Percentiles rank a stretch among this genome's conserved stretches.
These are phyloP conservation scores for Karstenula rhodostoma DNA, from an alignment of 2,329 filamentous ascomycete genomes.

Conservation along the genomic window DNA sequence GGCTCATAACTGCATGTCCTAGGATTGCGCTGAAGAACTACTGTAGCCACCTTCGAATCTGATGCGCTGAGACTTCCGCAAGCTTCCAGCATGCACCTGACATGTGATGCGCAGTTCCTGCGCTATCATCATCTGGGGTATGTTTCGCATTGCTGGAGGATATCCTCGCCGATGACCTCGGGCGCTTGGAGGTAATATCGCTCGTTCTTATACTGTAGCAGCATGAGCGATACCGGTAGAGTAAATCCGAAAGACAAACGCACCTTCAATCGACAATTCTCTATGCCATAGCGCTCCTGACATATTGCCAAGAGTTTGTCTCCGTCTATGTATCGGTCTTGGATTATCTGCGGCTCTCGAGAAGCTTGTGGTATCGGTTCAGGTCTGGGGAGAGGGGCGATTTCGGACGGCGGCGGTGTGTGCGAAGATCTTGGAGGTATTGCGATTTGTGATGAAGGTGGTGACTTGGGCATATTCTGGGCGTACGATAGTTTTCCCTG, in stretches of 20 bases:
- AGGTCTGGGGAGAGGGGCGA: background rate
- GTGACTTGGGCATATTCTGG: background rate
- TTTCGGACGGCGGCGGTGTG: background rate
- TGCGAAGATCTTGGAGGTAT: background rate
- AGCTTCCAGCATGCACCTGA: too few species aligned
- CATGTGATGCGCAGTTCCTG: background rate
- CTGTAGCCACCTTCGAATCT: too few species aligned
- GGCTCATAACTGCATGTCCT: too few species aligned
- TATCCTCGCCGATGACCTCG: background rate
- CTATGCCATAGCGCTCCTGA: constrained; percentile 20
- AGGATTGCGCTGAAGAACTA: too few species aligned
- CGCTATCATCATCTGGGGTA: background rate
- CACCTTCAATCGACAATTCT: constrained; percentile 23
- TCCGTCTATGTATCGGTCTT: constrained; percentile 30
- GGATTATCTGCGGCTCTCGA: constrained; percentile 25
- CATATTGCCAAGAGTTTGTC: constrained; percentile 24
- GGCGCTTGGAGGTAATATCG: constrained; percentile 12
- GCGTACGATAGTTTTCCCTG: background rate
- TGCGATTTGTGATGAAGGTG: background rate
- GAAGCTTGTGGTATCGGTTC: background rate
- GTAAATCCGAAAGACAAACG: background rate
- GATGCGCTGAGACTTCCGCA: too few species aligned
- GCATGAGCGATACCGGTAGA: background rate
- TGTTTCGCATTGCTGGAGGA: background rate
- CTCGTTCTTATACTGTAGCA: constrained; percentile 6